These are phyloP conservation scores for Pythium coloratum DNA, from an alignment of 352 stramenopile species.

Conservation along the genomic window DNA sequence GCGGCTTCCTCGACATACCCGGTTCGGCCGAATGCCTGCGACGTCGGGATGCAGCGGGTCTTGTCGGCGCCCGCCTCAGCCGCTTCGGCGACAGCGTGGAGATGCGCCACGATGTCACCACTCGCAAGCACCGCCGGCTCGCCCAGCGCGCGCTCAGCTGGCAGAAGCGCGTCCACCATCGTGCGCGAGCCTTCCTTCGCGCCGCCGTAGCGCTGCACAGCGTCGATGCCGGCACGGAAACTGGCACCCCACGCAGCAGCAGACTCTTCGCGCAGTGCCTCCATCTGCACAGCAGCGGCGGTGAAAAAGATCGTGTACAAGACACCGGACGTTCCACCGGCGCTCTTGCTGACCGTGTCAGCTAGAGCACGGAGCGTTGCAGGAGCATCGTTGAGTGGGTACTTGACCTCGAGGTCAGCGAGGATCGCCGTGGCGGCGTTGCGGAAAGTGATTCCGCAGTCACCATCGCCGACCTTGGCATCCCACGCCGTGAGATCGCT, in stretches of 20 bases:
- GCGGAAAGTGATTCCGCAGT: slow-evolving; percentile 97
- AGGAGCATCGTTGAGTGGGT: slow-evolving; percentile 64
- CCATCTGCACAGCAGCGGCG: slow-evolving; percentile 53
- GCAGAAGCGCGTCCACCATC: slow-evolving; percentile 96
- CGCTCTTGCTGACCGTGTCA: slow-evolving; percentile 64
- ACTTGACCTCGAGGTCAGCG: slow-evolving; percentile 48
- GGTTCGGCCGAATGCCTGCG: slow-evolving; percentile 64
- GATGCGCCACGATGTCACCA: slow-evolving; percentile 31
- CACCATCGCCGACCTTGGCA: slow-evolving; percentile 95
- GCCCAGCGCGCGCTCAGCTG: slow-evolving; percentile 64
- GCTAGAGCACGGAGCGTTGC: slow-evolving; percentile 62
- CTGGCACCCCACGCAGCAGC: slow-evolving; percentile 46
- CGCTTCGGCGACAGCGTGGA: slow-evolving; percentile 58
- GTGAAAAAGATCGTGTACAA: slow-evolving; percentile 95
- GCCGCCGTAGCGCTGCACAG: slow-evolving; percentile 91
- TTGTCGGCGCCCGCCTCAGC: slow-evolving; percentile 88
- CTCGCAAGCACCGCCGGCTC: slow-evolving; percentile 14
- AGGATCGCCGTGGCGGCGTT: slow-evolving; percentile 89
- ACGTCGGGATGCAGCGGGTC: slow-evolving; percentile 88
- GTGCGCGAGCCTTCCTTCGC: slow-evolving; percentile 93
- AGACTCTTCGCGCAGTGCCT: slow-evolving; percentile 36
- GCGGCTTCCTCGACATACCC: slow-evolving; percentile 91
- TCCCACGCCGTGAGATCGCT: slow-evolving; percentile 94
- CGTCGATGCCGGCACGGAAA: slow-evolving; percentile 78
- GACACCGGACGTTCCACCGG: slow-evolving; percentile 94